Evolutionary conservation across 352 stramenopile species (phyloP).

Genomic region (Phytopythium litorale): DNA sequence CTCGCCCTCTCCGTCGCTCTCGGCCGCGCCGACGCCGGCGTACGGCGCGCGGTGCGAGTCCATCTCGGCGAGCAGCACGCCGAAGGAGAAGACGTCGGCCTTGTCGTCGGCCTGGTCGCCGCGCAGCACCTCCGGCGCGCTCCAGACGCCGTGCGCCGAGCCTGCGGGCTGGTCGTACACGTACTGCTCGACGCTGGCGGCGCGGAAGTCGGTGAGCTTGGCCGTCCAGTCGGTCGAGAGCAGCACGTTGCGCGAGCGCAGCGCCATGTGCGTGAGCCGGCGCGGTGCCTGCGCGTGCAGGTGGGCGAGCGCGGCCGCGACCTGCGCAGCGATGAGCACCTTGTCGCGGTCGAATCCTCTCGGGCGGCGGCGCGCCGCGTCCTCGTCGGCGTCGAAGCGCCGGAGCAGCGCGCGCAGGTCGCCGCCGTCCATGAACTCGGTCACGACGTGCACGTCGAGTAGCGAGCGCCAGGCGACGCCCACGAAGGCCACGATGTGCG

Average conservation of each 20-base stretch:
- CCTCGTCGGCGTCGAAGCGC: slow-evolving; percentile 23
- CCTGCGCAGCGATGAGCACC: slow-evolving; percentile 38
- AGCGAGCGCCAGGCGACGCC: slow-evolving; percentile 51
- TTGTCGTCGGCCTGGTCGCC: slow-evolving; percentile 34
- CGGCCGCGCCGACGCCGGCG: slow-evolving; percentile 7
- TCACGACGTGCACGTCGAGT: slow-evolving; percentile 41
- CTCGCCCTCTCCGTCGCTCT: not conserved
- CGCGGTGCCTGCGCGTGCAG: slow-evolving; percentile 34
- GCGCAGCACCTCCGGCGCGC: slow-evolving; percentile 47
- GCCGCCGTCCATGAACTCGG: slow-evolving; percentile 53
- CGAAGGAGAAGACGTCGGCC: slow-evolving; percentile 56
- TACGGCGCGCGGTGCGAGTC: slow-evolving; percentile 26
- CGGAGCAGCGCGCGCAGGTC: slow-evolving; percentile 40
- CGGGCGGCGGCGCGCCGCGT: not conserved
- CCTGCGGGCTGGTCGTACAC: not conserved
- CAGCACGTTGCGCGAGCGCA: slow-evolving; percentile 29
- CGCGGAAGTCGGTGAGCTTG: slow-evolving; percentile 50
- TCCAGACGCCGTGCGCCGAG: slow-evolving; percentile 15
- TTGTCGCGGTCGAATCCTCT: slow-evolving; percentile 37
- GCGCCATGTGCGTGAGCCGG: slow-evolving; percentile 23
- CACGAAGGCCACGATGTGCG: slow-evolving; percentile 38
- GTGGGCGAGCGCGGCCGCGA: slow-evolving; percentile 43
- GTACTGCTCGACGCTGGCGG: slow-evolving; percentile 4
- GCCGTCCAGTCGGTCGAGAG: slow-evolving; percentile 27
- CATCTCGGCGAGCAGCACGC: slow-evolving; percentile 50